Base-by-base conservation (phyloP, 2,329 filamentous ascomycete species). In the Colletotrichum cuscutae region DNA sequence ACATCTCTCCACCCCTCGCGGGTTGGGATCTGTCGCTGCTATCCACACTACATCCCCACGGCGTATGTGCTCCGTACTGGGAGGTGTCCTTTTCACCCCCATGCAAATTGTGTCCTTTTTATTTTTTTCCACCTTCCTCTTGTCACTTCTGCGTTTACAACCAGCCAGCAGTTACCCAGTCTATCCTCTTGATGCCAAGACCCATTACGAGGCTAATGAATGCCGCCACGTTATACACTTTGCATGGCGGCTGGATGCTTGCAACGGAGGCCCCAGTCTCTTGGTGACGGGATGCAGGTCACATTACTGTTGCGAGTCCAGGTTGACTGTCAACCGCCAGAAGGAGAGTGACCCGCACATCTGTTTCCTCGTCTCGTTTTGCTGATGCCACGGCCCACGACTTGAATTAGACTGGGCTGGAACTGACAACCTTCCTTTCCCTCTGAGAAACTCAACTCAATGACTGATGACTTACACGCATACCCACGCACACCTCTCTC, bases 401-500 rank as follows among this genome's bases (percentile, higher is more conserved):
- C 54, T 60, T 65, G 70, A 61, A 52, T 52, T 57, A 60, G 66
- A 60, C 66, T 56, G 54, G 60, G 59, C 66, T 56, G 70, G 66
- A 72, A 57, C 46, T 72, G 70, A 60, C 70, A 65, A 60, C 59
- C 70, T 69, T 69, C 65, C 59, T 53, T 66, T 46, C 62, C 62
- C 54, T 37, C n/a, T 11, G 15, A 24, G 30, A 57, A 68, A 65
- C 32, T 65, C 30, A 37, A 28, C 52, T 49, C 42, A n/a, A 46
- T 42, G 64, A 68, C 65, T 59, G 58, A 68, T 54, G 58, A 72
- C 65, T 68, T 72, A 68, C 58, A 72, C 65, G 57, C 26, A 61
- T 56, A 65, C 54, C 46, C 42, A 73, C 75, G 59, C 76, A 75
- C 63, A 71, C 78, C 76, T 67, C 76, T 67, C 76, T 68, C 76